These are phyloP conservation scores for Fistulinella cinereoalba DNA, from an alignment of 1,284 basidiomycete species.

Conservation along the genomic window DNA sequence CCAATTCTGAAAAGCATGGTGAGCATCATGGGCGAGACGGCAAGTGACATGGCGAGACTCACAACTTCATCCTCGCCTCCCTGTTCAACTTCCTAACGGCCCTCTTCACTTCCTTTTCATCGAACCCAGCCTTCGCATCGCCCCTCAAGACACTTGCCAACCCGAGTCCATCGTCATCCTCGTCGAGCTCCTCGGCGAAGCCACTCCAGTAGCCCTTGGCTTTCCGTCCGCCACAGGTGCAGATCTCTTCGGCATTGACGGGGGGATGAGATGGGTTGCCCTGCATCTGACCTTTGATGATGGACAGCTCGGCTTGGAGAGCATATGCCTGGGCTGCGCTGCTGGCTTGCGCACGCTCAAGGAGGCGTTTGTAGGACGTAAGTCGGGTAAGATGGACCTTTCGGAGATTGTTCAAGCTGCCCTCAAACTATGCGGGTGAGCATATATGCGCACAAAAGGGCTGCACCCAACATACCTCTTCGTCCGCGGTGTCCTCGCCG, in stretches of 20 bases:
- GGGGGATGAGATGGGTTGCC: conserved; percentile 6
- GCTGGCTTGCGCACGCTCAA: conserved; percentile 72
- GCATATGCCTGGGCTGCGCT: conserved; percentile 77
- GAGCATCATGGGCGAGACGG: too few relatives aligned
- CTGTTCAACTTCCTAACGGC: conserved; percentile 59
- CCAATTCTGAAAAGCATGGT: conserved; percentile 43
- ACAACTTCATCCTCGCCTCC: conserved; percentile 71
- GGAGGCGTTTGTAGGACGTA: conserved; percentile 68
- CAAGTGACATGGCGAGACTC: conserved; percentile 33
- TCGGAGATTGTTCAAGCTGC: conserved; percentile 53
- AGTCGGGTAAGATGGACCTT: conserved; percentile 61
- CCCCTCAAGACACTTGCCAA: conserved; percentile 19
- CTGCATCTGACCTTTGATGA: conserved; percentile 23
- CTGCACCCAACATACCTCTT: conserved; percentile 48
- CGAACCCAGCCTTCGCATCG: conserved; percentile 45
- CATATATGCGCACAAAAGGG: conserved; percentile 9
- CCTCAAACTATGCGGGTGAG: conserved; percentile 47
- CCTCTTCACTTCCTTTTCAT: conserved; percentile 64
- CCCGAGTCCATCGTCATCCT: conserved; percentile 29
- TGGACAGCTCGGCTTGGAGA: conserved; percentile 70
- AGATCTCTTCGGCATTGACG: conserved; percentile 36
- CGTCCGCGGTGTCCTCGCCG: conserved; percentile 63
- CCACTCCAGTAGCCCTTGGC: conserved; percentile 62
- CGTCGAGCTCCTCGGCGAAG: conserved; percentile 44
- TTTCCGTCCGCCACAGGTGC: conserved; percentile 59